Evolutionary conservation across 1,284 basidiomycete species (phyloP), one percentile per base, ranked within the genome.

Genomic region (Apiotrichum porosum): DNA sequence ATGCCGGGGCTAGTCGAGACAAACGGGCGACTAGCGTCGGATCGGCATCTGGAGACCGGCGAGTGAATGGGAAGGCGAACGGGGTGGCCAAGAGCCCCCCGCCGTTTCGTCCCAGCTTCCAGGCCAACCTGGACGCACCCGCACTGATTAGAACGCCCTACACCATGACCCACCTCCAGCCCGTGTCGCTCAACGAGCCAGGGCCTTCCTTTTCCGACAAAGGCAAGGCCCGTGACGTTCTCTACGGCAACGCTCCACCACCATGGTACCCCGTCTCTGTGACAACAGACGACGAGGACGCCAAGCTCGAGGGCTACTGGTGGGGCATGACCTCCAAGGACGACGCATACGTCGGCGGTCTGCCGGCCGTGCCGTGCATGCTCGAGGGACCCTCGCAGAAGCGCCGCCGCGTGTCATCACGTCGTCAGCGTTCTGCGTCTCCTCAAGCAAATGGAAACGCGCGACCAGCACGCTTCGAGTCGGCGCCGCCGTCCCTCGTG

Each of bases 91-190:
- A 34, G 41, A 42, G 41, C 41, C 57, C 66, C 26, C 59, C 62
- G 44, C 58, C 64, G 1, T 64, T 65, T 54, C 65, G 69, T 23
- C 66, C 66, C 33, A 64, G 63, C 32, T 64, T 71, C 39, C 56
- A 60, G 41, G 66, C 62, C 21, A 62, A 56, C 34, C 57, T 70
- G 48, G 67, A 72, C 19, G 51, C 62, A 34, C 80, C 81, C 5
- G 88, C 89, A 0, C 79, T 94, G 26, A 68, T 83, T 12, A 83
- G 92, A n/a, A 88, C 86, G 0, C 76, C 83, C 0, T 79, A 83
- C 52, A 80, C 82, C 22, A 94, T 94, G 88, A 61, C 57, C 34
- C 58, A 63, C 34, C 62, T 57, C 42, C 50, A 57, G 18, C 53
- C 63, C 35, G 53, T 67, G 9, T 61, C 62, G n/a, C 55, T 65